Percentiles rank a stretch among this genome's conserved stretches.
Evolutionary conservation across 805 yeast species (phyloP).

Genomic region (Kazachstania taianensis): DNA sequence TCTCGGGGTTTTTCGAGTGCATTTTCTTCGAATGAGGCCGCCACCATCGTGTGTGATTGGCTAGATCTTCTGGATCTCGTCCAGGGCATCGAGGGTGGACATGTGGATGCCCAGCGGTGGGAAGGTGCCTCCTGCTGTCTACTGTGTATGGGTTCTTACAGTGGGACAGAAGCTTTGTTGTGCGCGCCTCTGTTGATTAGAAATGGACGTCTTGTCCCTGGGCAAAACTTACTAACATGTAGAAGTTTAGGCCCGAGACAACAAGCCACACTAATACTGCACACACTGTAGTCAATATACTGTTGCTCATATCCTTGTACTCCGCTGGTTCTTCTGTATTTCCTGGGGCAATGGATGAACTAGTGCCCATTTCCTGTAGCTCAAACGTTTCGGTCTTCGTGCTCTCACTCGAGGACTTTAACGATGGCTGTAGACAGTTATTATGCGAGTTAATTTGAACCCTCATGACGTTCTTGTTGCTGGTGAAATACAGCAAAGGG

Average conservation of each 20-base stretch:
- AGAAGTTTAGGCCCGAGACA: conserved; percentile 59
- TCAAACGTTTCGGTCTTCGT: neutral
- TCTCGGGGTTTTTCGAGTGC: too few species aligned
- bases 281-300: conserved; percentile 37
- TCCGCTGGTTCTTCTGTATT: conserved; percentile 5
- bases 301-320: conserved; percentile 35
- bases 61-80: too few species aligned
- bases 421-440: conserved; percentile 5
- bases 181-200: conserved; percentile 9
- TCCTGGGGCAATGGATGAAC: neutral
- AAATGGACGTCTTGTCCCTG: conserved; percentile 35
- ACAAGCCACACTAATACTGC: conserved; percentile 60
- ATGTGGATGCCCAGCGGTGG: too few species aligned
- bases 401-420: neutral
- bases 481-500: conserved; percentile 74
- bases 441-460: conserved; percentile 30
- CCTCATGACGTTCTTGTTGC: conserved; percentile 57
- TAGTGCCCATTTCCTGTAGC: neutral
- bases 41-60: too few species aligned
- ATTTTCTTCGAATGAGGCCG: too few species aligned
- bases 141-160: too few species aligned
- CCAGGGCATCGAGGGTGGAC: too few species aligned
- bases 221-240: conserved; percentile 41
- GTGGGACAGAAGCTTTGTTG: too few species aligned
- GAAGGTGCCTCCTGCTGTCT: too few species aligned